Evolutionary conservation across 441 rosid genomes (phyloP).

Genomic region (Capsella rubella): DNA sequence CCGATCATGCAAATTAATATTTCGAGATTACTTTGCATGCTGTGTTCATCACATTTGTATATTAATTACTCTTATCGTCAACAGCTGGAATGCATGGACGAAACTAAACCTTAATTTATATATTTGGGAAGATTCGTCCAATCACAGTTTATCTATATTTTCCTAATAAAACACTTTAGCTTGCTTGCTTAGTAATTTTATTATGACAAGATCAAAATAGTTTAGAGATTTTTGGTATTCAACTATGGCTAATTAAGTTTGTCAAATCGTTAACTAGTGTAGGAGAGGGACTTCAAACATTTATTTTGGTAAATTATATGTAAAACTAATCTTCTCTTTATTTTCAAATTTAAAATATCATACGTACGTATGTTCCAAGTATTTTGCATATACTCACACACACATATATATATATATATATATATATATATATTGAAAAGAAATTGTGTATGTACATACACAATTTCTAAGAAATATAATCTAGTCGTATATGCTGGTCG

Average conservation of each 20-base stretch:
- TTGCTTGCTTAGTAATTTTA: constrained; percentile 13
- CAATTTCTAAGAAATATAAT: too few species aligned
- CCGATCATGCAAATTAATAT: background rate
- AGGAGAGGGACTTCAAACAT: constrained; percentile 6
- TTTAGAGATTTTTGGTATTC: background rate
- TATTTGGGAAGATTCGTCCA: constrained; percentile 24
- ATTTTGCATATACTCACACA: too few species aligned
- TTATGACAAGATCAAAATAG: constrained; percentile 13
- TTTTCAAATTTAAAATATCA: too few species aligned
- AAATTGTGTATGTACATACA: too few species aligned
- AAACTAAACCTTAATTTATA: constrained; percentile 14
- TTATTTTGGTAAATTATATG: too few species aligned
- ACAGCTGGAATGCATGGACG: constrained; percentile 33
- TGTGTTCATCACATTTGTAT: constrained; percentile 26
- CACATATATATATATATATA: too few species aligned
- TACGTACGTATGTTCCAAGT: too few species aligned
- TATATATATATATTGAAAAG: too few species aligned
- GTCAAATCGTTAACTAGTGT: constrained; percentile 5
- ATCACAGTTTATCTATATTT: background rate
- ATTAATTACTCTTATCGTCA: background rate
- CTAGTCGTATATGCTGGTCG: too few species aligned
- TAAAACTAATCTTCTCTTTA: too few species aligned
- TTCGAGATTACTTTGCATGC: constrained; percentile 28
- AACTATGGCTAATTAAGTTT: background rate
- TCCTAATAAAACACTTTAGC: background rate